Conservation (phyloP, 2,329 filamentous ascomycete species). For the Didymella exigua region DNA sequence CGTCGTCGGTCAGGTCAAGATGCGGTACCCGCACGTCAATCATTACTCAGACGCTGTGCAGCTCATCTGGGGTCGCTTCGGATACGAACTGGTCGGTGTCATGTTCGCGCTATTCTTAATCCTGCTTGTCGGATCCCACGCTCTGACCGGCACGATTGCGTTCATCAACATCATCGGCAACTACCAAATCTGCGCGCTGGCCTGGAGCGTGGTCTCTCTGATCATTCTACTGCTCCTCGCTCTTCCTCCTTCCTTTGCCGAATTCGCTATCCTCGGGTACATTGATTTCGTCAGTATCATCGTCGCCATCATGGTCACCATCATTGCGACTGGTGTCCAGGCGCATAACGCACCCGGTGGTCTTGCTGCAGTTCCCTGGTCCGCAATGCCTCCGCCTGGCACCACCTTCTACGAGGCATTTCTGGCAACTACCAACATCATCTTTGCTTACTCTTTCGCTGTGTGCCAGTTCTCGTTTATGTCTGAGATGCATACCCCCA, state of each 20-base stretch:
- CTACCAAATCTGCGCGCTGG: slow-evolving; percentile 64
- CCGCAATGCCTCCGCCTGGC: slow-evolving; percentile 38
- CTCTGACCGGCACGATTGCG: slow-evolving; percentile 73
- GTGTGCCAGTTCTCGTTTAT: slow-evolving; percentile 74
- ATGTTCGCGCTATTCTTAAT: slow-evolving; percentile 51
- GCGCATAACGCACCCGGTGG: slow-evolving; percentile 41
- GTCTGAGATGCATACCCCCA: slow-evolving; percentile 67
- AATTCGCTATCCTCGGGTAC: slow-evolving; percentile 63
- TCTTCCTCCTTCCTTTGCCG: slow-evolving; percentile 67
- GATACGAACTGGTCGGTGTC: slow-evolving; percentile 62
- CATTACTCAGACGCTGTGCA: slow-evolving; percentile 73
- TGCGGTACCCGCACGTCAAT: slow-evolving; percentile 63
- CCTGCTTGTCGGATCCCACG: slow-evolving; percentile 73
- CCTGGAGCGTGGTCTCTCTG: slow-evolving; percentile 67
- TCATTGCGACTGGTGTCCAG: slow-evolving; percentile 65
- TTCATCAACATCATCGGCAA: slow-evolving; percentile 67
- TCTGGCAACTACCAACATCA: slow-evolving; percentile 42
- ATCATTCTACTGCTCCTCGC: slow-evolving; percentile 65
- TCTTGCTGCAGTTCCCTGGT: slow-evolving; percentile 39
- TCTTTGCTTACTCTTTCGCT: slow-evolving; percentile 56
- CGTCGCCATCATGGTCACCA: slow-evolving; percentile 69
- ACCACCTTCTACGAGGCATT: slow-evolving; percentile 71
- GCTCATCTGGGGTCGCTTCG: slow-evolving; percentile 63
- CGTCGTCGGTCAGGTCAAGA: slow-evolving; percentile 66
- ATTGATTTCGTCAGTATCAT: slow-evolving; percentile 69